Evolutionary conservation across 306 rosid species (phyloP), one percentile per base, ranked within the genome.

Genomic region (Vigna reflexopilosa): DNA sequence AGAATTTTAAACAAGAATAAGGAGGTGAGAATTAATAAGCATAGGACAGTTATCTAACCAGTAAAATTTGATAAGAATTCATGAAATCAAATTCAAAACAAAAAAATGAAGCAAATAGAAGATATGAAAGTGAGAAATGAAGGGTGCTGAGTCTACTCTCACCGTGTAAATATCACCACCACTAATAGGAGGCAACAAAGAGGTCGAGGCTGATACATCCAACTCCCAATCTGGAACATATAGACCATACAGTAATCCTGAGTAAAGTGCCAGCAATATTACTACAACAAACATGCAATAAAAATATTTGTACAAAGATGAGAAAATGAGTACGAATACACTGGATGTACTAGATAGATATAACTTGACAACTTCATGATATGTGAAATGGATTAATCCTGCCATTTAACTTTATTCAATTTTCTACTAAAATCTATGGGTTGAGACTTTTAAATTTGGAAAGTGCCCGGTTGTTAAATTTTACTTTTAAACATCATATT

Each of bases 181-280:
- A 70, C 81, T 82, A 56, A 77, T 42, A 77, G 87, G 74, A 61
- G 55, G 73, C 73, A 64, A 32, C 45, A 83, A 52, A 61, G 89
- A 86, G 71, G 91, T 76, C n/a, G 84, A 57, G 64, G 76, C 63
- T 8, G 85, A 76, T 54, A 54, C 83, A 64, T 75, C 66, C 34
- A 94, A 92, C 70, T 94, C 88, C 98, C 98, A 94, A 88, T 94
- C 94, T 62, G 98, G 96, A 69, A 94, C 98, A 72, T 89, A 90
- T 30, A 94, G 69, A 74, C 96, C 96, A 86, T 92, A 88, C 30
- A 83, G 76, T 62, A 94, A 80, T 68, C 82, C 93, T 9, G 87
- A 70, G 83, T 94, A 89, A 71, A 90, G 59, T 15, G 93, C 88
- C 82, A 88, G 80, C 83, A 94, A 80, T 38, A 82, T 79, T 78